A percentile compares a stretch with the other conserved stretches of the same genome.
phyloP scores from a whole-genome alignment of 352 stramenopile species.

The Pythium aphanidermatum region DNA sequence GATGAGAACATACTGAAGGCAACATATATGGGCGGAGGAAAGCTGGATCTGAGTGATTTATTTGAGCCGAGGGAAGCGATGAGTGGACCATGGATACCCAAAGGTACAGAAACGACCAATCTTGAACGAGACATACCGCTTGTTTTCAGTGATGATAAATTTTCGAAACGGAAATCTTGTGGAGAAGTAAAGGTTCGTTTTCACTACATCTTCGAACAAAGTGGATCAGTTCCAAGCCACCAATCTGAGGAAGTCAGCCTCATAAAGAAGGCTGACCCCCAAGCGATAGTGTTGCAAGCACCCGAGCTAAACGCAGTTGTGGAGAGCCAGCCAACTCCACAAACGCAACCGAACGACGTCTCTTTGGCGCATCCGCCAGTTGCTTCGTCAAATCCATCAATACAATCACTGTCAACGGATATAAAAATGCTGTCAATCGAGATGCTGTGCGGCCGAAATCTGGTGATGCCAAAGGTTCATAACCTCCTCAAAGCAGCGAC shows the following conservation, averaged over 20 bases:
- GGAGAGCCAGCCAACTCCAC: no score
- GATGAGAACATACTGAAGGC: constrained; percentile 38
- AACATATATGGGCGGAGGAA: constrained; percentile 37
- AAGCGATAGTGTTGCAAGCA: no score
- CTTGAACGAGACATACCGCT: constrained; percentile 17
- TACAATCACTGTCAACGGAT: constrained; percentile 7
- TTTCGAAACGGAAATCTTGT: constrained; percentile 29
- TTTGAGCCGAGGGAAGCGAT: constrained; percentile 6
- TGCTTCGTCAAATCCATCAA: neutral
- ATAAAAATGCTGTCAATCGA: constrained; percentile 35
- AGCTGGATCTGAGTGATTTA: constrained; percentile 26
- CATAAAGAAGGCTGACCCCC: no score
- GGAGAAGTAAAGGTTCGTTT: constrained; percentile 34
- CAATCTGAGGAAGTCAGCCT: no score
- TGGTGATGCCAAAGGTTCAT: constrained; percentile 16
- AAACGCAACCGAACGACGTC: no score
- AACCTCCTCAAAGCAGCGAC: constrained; percentile 24
- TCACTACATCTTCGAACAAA: constrained; percentile 20
- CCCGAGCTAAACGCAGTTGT: no score
- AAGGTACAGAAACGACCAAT: neutral
- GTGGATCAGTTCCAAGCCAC: no score
- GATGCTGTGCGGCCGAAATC: constrained; percentile 24
- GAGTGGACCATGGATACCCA: constrained; percentile 2
- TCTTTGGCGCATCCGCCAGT: no score
- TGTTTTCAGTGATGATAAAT: constrained; percentile 25